Evolutionary conservation across 306 rosid species (phyloP).

Genomic region (Glycine soja): DNA sequence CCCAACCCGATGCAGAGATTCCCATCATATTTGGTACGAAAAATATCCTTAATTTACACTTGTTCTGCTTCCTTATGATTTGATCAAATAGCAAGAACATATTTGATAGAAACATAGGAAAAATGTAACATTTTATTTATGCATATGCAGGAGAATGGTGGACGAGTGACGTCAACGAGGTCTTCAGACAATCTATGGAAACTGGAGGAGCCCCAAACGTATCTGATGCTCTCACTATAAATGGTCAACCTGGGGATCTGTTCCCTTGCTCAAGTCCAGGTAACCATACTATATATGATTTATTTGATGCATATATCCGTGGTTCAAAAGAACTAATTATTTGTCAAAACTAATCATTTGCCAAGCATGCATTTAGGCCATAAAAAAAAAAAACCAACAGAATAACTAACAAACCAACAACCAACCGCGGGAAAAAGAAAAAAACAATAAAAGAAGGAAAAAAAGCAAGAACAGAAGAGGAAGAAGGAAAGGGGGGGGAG

Average conservation of each 20-base stretch:
- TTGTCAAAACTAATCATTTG: neutral
- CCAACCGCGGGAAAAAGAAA: too few relatives aligned
- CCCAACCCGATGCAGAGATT: conserved; percentile 50
- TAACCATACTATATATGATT: too few relatives aligned
- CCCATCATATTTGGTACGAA: conserved; percentile 56
- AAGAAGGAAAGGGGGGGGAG: too few relatives aligned
- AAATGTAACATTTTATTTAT: neutral
- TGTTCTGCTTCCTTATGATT: neutral
- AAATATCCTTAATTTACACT: neutral
- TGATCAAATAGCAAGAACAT: neutral
- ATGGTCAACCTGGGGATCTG: neutral
- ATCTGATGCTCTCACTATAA: too few relatives aligned
- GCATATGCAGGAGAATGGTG: conserved; percentile 63
- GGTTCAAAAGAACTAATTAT: too few relatives aligned
- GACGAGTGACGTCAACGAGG: conserved; percentile 55
- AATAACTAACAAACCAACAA: too few relatives aligned
- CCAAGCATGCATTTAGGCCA: too few relatives aligned
- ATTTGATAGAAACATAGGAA: neutral
- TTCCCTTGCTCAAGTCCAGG: conserved; percentile 41
- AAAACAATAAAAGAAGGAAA: too few relatives aligned
- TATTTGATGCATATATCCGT: too few relatives aligned
- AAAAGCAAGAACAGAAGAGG: too few relatives aligned
- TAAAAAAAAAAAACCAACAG: too few relatives aligned
- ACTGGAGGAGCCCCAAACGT: neutral
- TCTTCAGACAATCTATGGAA: conserved; percentile 25